Evolutionary conservation across 495 filamentous ascomycete species (phyloP).

Genomic region (Antarctomyces pellizariae): DNA sequence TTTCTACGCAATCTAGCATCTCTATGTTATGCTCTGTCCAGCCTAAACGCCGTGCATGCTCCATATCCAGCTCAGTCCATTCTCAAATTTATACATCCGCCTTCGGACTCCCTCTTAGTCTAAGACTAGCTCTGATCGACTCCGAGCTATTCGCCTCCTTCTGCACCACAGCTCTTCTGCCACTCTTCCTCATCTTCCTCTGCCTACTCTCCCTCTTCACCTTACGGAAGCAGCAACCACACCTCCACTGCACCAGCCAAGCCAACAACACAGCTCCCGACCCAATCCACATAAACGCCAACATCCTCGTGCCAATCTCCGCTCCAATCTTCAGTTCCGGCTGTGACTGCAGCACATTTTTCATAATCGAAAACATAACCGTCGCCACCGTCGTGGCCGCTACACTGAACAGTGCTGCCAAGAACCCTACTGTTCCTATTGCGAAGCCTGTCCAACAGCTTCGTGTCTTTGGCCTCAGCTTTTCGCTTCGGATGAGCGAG

Average conservation of each 20-base stretch:
- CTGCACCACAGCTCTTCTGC: no score
- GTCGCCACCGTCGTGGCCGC: constrained; percentile 53
- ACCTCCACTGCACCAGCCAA: constrained; percentile 44
- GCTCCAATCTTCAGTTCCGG: constrained; percentile 51
- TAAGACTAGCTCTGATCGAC: no score
- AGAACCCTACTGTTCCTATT: constrained; percentile 25
- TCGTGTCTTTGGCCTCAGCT: background rate
- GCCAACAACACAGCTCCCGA: constrained; percentile 37
- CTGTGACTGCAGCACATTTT: constrained; percentile 39
- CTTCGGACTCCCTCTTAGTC: no score
- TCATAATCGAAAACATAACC: constrained; percentile 59
- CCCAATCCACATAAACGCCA: constrained; percentile 78
- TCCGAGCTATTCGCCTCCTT: no score
- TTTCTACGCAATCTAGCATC: no score
- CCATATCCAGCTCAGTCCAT: no score
- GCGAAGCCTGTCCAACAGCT: constrained; percentile 18
- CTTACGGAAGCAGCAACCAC: constrained; percentile 55
- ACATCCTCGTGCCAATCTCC: constrained; percentile 46
- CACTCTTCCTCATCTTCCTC: constrained; percentile 17
- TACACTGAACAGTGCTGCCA: constrained; percentile 38
- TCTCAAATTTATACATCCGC: no score
- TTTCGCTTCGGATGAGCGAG: constrained; percentile 15
- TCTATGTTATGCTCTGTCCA: no score
- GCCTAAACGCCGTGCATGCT: no score
- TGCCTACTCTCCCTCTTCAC: constrained; percentile 26